Percentiles rank a stretch among this genome's conserved stretches.
phyloP scores from a whole-genome alignment of 176 grass and related monocot genomes.

The Triticum monococcum region DNA sequence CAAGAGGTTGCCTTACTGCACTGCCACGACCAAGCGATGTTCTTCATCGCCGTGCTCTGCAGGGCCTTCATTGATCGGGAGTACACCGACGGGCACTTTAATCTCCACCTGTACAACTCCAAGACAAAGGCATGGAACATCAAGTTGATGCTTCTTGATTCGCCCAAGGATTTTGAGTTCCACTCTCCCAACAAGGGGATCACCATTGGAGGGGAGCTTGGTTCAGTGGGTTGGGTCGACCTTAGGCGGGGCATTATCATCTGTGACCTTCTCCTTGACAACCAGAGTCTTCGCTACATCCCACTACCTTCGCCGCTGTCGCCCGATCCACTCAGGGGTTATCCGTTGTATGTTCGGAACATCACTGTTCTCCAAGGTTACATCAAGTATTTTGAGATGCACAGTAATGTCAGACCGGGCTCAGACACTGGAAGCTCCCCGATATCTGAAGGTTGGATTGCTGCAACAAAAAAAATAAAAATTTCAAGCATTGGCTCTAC shows the following conservation, averaged over 20 bases:
- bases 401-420: background rate
- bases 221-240: slow-evolving; percentile 14
- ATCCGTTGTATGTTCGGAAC: background rate
- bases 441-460: background rate
- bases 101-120: slow-evolving; percentile 8
- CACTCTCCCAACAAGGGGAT: background rate
- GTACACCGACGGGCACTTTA: background rate
- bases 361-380: background rate
- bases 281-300: background rate
- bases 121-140: background rate
- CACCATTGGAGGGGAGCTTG: background rate
- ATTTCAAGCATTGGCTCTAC: background rate
- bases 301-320: background rate
- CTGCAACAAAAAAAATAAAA: background rate
- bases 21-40: background rate
- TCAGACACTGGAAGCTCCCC: background rate
- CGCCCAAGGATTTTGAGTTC: background rate
- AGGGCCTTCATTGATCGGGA: background rate
- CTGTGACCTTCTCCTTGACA: background rate
- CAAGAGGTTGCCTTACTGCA: background rate
- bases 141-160: background rate
- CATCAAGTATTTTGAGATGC: background rate
- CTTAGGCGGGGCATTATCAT: slow-evolving; percentile 3
- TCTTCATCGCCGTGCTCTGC: background rate
- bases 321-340: background rate